A percentile compares a stretch with the other conserved stretches of the same genome.
These are phyloP conservation scores for Penicillium fuscoglaucum DNA, from an alignment of 2,329 filamentous ascomycete genomes.

Conservation along the genomic window DNA sequence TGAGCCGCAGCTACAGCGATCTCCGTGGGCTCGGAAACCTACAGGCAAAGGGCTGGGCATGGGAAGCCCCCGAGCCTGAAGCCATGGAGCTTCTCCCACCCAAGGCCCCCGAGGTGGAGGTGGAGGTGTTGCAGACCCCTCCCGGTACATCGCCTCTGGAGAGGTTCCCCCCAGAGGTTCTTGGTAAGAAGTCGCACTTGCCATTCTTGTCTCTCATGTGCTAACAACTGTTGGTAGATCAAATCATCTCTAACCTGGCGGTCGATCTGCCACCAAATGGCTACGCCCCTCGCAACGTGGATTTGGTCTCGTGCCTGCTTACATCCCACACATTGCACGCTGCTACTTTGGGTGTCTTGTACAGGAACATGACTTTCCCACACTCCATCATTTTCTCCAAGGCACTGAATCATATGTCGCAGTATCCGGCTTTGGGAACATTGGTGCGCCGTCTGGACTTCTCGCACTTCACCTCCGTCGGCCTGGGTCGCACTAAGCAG, in stretches of 20 bases:
- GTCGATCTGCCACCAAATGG: slow-evolving; percentile 74
- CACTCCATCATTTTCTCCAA: slow-evolving; percentile 83
- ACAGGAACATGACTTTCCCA: slow-evolving; percentile 76
- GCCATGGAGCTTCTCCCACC: slow-evolving; percentile 19
- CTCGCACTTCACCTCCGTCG: slow-evolving; percentile 79
- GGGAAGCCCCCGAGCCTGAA: slow-evolving; percentile 38
- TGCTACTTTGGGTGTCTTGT: slow-evolving; percentile 72
- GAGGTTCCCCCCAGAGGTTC: slow-evolving; percentile 67
- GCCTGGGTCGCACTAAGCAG: slow-evolving; percentile 71
- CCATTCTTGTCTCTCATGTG: slow-evolving; percentile 3
- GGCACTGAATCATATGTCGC: slow-evolving; percentile 67
- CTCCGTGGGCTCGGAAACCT: slow-evolving; percentile 38
- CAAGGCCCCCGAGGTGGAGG: slow-evolving; percentile 20
- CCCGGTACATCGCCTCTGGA: slow-evolving; percentile 58
- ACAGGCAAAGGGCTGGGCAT: slow-evolving; percentile 45
- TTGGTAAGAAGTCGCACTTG: slow-evolving; percentile 55
- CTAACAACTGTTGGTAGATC: slow-evolving; percentile 48
- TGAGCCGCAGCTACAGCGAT: slow-evolving; percentile 48
- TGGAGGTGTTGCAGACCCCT: slow-evolving; percentile 26
- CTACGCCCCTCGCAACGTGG: slow-evolving; percentile 72
- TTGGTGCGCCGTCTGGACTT: slow-evolving; percentile 80
- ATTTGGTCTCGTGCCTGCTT: slow-evolving; percentile 72
- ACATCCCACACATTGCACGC: slow-evolving; percentile 74
- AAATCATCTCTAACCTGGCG: slow-evolving; percentile 73
- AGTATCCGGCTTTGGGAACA: slow-evolving; percentile 68